These are phyloP conservation scores for Penicillium nucicola DNA, from an alignment of 495 filamentous ascomycete species.

Conservation along the genomic window DNA sequence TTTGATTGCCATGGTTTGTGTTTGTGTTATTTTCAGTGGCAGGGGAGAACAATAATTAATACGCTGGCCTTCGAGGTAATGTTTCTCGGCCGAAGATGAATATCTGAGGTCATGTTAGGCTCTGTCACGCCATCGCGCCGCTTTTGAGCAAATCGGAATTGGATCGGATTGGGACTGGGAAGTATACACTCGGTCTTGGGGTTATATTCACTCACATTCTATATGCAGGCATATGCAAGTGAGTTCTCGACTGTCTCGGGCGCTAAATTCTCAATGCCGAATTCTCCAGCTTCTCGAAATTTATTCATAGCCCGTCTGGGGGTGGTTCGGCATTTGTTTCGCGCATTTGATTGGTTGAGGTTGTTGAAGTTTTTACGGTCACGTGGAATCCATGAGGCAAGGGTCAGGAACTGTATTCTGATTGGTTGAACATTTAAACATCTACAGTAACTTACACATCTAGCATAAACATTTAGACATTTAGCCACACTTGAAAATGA, in stretches of 20 bases:
- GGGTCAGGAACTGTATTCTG: constrained; percentile 5
- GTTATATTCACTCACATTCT: background rate
- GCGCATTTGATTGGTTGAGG: constrained; percentile 1
- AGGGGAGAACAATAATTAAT: no score
- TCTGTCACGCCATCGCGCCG: constrained; percentile 23
- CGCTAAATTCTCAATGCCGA: background rate
- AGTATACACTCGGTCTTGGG: background rate
- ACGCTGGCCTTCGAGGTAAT: background rate
- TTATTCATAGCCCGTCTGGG: background rate
- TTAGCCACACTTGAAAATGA: no score
- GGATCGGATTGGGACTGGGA: no score
- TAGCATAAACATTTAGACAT: background rate
- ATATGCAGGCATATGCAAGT: background rate
- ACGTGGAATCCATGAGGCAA: background rate
- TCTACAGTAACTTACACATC: no score
- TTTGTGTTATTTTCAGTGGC: no score
- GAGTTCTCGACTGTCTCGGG: no score
- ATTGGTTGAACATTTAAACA: background rate
- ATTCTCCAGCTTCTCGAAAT: background rate
- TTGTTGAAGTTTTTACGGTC: background rate
- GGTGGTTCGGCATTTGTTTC: background rate
- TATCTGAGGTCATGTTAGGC: constrained; percentile 9
- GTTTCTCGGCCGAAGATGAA: constrained; percentile 20
- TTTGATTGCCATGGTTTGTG: constrained; percentile 38
- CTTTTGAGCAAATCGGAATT: constrained; percentile 11